A percentile compares a stretch with the other conserved stretches of the same genome.
phyloP scores from a whole-genome alignment of 805 yeast genomes.

The Candida parachauliodes region DNA sequence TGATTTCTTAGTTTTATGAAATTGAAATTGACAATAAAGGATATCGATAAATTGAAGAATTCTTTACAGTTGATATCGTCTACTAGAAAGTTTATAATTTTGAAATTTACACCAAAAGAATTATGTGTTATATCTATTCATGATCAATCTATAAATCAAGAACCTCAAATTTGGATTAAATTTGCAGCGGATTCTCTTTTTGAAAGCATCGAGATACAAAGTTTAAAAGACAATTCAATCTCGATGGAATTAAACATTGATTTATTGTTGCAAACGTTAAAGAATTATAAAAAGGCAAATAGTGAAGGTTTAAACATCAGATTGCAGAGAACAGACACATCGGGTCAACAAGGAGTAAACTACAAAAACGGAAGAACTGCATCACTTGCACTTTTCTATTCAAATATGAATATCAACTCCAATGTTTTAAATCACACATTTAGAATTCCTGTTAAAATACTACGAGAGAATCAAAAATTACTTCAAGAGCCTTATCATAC shows the following conservation, averaged over 20 bases:
- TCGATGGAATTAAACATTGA: slow-evolving; percentile 63
- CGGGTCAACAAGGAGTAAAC: slow-evolving; percentile 18
- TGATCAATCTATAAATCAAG: slow-evolving; percentile 39
- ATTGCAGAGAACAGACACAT: slow-evolving; percentile 42
- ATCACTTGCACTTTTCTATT: slow-evolving; percentile 52
- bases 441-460: slow-evolving; percentile 65
- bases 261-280: slow-evolving; percentile 53
- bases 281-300: slow-evolving; percentile 52
- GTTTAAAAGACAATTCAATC: slow-evolving; percentile 51
- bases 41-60: slow-evolving; percentile 23
- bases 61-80: slow-evolving; percentile 49
- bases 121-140: slow-evolving; percentile 48
- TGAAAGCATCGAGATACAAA: slow-evolving; percentile 47
- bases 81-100: slow-evolving; percentile 52
- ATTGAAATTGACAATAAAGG: slow-evolving; percentile 16
- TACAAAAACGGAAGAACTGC: slow-evolving; percentile 40
- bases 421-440: slow-evolving; percentile 60
- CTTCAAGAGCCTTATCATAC: slow-evolving; percentile 60
- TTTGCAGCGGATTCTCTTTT: slow-evolving; percentile 44
- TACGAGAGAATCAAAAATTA: slow-evolving; percentile 52
- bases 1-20: slow-evolving; percentile 17
- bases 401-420: slow-evolving; percentile 39
- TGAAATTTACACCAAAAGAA: slow-evolving; percentile 50
- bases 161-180: slow-evolving; percentile 70
- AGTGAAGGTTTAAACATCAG: slow-evolving; percentile 50